Evolutionary conservation across 345 rosid species (phyloP).

Genomic region (Arabidopsis suecica): DNA sequence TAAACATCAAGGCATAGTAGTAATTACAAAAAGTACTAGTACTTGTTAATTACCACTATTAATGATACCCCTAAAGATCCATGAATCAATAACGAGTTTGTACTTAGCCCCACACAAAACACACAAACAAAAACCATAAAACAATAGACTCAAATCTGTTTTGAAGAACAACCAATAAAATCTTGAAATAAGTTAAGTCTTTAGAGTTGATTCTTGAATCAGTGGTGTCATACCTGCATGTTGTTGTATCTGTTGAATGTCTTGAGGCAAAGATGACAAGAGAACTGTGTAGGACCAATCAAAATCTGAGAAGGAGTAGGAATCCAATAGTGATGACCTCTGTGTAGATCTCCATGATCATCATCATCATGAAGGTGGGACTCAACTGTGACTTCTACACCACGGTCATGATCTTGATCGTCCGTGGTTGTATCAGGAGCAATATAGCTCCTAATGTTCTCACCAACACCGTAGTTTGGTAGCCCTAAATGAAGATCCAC

Average conservation of each 20-base stretch:
- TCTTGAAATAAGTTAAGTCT: not conserved
- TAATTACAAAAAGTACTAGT: slow-evolving; percentile 26
- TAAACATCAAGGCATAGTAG: slow-evolving; percentile 26
- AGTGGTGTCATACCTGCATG: slow-evolving; percentile 24
- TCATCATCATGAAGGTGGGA: slow-evolving; percentile 15
- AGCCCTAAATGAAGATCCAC: slow-evolving; percentile 28
- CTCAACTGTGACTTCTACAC: slow-evolving; percentile 11
- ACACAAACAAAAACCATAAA: not conserved
- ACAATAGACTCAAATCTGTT: not conserved
- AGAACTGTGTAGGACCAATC: slow-evolving; percentile 31
- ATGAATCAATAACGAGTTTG: slow-evolving; percentile 17
- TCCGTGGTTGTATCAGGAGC: slow-evolving; percentile 2
- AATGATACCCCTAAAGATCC: slow-evolving; percentile 9
- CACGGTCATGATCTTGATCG: slow-evolving; percentile 23
- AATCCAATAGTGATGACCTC: slow-evolving; percentile 23
- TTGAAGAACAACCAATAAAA: slow-evolving; percentile 22
- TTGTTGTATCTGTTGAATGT: slow-evolving; percentile 32
- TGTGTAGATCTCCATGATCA: slow-evolving; percentile 19
- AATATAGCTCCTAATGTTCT: not conserved
- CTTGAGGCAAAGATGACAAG: slow-evolving; percentile 28
- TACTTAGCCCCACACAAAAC: not conserved
- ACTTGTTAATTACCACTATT: slow-evolving; percentile 10
- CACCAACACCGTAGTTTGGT: slow-evolving; percentile 22
- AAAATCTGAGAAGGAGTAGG: slow-evolving; percentile 25
- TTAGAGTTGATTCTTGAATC: not conserved